Evolutionary conservation across 1,139 yeast genomes (phyloP), one percentile per base, ranked within the genome.

Genomic region (Groenewaldozyma sp.): DNA sequence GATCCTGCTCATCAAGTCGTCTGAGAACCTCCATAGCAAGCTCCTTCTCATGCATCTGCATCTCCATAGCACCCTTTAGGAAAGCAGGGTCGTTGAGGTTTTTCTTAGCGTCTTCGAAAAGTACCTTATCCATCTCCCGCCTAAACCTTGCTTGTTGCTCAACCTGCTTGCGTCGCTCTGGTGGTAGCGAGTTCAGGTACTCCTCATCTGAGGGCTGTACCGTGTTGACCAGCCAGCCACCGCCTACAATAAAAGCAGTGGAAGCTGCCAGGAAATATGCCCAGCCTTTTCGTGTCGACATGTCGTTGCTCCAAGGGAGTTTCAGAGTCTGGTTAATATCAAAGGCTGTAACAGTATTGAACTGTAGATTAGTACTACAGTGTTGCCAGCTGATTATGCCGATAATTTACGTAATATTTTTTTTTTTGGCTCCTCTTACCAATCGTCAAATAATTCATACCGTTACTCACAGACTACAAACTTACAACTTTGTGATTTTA

Each of bases 141-240:
- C 64, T 50, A 31, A 54, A 45, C n/a, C 43, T 77, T 50, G 70
- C 71, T 54, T 81, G 81, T 41, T 69, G 66, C 54, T 82, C 91
- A 56, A 83, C 84, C 45, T 82, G 80, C 11, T 78, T 78, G 47
- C 87, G 68, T 37, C 86, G 65, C 55, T 87, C 95, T 0, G 96
- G 96, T 3, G 95, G 33, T 29, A 29, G 17, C 19, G 52, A 55
- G 13, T 78, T 74, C 34, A 87, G 71, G 40, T 87, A 62, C 55
- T 87, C 73, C 51, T 86, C 95, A 51, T 84, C 94, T 0, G 91
- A 73, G 1, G 95, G 95, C 0, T 86, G 79, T 2, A 88, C 75
- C 56, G 74, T 82, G 46, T 75, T 78, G 62, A 63, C 81, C 20
- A 80, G 64, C 3, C 82, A 47, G 1, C 77, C 74, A 5, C 95